phyloP scores from a whole-genome alignment of 2,329 filamentous ascomycete species.

The Apiospora saccharicola region DNA sequence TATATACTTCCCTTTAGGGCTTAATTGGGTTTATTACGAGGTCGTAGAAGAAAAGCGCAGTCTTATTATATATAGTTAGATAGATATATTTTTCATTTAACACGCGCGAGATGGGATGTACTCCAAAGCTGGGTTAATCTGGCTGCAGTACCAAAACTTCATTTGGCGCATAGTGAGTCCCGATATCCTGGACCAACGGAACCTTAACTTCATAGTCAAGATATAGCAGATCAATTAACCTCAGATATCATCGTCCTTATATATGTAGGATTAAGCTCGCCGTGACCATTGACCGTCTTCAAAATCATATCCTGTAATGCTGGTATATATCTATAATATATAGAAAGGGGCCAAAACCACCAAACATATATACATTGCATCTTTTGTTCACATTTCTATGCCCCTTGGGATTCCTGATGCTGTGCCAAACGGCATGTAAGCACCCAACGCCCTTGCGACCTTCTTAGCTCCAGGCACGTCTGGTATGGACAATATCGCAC shows the following conservation, averaged over 20 bases:
- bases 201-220: too few relatives aligned
- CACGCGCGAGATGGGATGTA: too few relatives aligned
- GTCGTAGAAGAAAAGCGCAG: too few relatives aligned
- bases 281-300: not conserved
- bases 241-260: too few relatives aligned
- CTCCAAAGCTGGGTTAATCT: not conserved
- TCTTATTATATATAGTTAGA: too few relatives aligned
- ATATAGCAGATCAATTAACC: too few relatives aligned
- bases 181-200: not conserved
- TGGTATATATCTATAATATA: not conserved
- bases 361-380: not conserved
- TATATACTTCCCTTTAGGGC: too few relatives aligned
- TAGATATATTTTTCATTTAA: too few relatives aligned
- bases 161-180: not conserved
- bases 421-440: not conserved
- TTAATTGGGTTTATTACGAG: too few relatives aligned
- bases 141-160: not conserved
- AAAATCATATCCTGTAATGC: too few relatives aligned
- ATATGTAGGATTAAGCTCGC: not conserved
- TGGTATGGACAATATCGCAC: not conserved
- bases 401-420: not conserved
- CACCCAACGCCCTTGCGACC: constrained; percentile 12
- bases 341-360: not conserved
- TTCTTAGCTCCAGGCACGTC: not conserved
- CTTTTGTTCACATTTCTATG: not conserved